These are phyloP conservation scores for Leccinum rimulosum DNA, from an alignment of 768 basidiomycete genomes.

Conservation along the genomic window DNA sequence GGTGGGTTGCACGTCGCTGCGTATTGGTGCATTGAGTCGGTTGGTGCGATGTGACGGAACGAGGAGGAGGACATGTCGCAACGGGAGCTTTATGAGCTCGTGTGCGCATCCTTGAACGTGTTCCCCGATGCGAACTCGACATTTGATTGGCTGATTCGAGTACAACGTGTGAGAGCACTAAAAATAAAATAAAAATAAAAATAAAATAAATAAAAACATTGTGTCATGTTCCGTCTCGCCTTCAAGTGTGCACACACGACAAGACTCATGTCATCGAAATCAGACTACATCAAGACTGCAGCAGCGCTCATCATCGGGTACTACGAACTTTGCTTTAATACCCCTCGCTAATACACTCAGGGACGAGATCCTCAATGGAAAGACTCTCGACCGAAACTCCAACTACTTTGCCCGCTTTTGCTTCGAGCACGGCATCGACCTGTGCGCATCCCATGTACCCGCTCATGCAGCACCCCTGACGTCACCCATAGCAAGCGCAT, in stretches of 20 bases:
- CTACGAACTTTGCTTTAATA: constrained; percentile 5
- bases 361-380: constrained; percentile 91
- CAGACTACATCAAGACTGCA: constrained; percentile 58
- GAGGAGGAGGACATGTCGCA: constrained; percentile 11
- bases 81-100: constrained; percentile 13
- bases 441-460: constrained; percentile 42
- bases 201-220: not conserved
- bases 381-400: constrained; percentile 81
- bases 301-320: constrained; percentile 78
- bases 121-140: not conserved
- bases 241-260: not conserved
- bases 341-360: constrained; percentile 34
- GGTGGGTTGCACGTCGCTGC: constrained; percentile 43
- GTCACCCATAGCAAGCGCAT: constrained; percentile 62
- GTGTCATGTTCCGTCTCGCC: constrained; percentile 11
- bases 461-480: not conserved
- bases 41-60: constrained; percentile 28
- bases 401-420: constrained; percentile 86
- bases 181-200: not conserved
- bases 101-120: constrained; percentile 22
- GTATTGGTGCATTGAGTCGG: constrained; percentile 29
- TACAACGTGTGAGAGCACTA: constrained; percentile 20
- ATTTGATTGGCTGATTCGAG: constrained; percentile 16
- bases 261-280: not conserved
- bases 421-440: constrained; percentile 81